Conservation (phyloP, 116 monocot genomes). For the Posidonia oceanica region DNA sequence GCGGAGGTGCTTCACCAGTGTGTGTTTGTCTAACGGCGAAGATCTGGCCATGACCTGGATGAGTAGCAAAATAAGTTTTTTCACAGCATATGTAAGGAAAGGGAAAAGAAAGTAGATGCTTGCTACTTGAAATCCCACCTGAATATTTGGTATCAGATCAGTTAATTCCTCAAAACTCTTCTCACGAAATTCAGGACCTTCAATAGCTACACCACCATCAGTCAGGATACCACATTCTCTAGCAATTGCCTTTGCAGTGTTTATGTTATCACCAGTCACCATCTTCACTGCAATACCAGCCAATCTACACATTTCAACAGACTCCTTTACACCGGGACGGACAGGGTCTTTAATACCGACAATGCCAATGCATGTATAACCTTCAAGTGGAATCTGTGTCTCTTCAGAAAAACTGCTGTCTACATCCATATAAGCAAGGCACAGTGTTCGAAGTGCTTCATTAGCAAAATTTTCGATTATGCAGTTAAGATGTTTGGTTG, state of each 20-base stretch:
- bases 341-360: slow-evolving; percentile 84
- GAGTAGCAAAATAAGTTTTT: neutral
- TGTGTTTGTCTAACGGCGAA: slow-evolving; percentile 71
- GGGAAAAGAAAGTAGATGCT: neutral
- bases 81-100: neutral
- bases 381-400: slow-evolving; percentile 35
- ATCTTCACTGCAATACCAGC: slow-evolving; percentile 72
- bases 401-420: slow-evolving; percentile 22
- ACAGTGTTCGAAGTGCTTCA: slow-evolving; percentile 69
- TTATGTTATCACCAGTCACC: slow-evolving; percentile 78
- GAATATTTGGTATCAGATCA: slow-evolving; percentile 57
- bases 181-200: slow-evolving; percentile 62
- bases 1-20: slow-evolving; percentile 55
- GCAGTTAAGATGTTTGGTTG: slow-evolving; percentile 17
- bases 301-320: slow-evolving; percentile 53
- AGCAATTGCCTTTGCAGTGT: slow-evolving; percentile 79
- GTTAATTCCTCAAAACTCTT: slow-evolving; percentile 39
- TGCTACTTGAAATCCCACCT: slow-evolving; percentile 16
- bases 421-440: slow-evolving; percentile 59
- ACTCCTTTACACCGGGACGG: slow-evolving; percentile 60
- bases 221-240: slow-evolving; percentile 75
- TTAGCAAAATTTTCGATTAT: slow-evolving; percentile 51
- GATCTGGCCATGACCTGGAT: slow-evolving; percentile 74
- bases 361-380: slow-evolving; percentile 61
- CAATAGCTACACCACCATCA: slow-evolving; percentile 64